phyloP scores from a whole-genome alignment of 2,329 filamentous ascomycete genomes.

The Parastagonospora nodorum region DNA sequence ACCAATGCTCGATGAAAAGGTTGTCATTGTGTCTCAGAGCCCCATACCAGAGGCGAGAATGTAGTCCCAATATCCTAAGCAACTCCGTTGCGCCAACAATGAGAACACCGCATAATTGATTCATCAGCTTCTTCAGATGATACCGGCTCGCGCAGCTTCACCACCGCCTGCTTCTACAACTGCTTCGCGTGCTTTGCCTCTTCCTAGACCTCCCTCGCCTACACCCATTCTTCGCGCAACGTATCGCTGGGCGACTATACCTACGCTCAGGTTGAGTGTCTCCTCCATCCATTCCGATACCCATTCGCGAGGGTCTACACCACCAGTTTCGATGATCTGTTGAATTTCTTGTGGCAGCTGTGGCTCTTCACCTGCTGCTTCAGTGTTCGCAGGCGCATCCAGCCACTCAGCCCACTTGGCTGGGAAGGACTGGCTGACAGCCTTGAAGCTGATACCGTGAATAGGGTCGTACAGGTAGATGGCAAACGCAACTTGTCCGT shows the following conservation, averaged over 20 bases:
- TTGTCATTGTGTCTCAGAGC: background rate
- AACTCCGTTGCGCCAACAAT: constrained; percentile 6
- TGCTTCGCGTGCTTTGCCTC: constrained; percentile 61
- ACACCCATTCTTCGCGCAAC: constrained; percentile 96
- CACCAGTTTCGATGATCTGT: constrained; percentile 75
- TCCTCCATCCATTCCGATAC: constrained; percentile 98
- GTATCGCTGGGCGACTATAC: constrained; percentile 90
- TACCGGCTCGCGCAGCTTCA: constrained; percentile 63
- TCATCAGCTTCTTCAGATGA: constrained; percentile 28
- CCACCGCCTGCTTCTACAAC: constrained; percentile 63
- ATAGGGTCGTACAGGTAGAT: constrained; percentile 85
- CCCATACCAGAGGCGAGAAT: background rate
- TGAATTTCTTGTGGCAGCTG: constrained; percentile 80
- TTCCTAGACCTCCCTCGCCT: constrained; percentile 73
- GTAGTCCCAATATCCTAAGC: background rate
- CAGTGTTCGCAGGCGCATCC: constrained; percentile 60
- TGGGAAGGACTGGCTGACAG: constrained; percentile 82
- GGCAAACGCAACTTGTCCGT: constrained; percentile 73
- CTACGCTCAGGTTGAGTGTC: constrained; percentile 74
- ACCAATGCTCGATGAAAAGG: background rate
- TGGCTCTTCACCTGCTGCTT: constrained; percentile 51
- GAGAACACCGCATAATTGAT: background rate
- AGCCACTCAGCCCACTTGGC: constrained; percentile 90
- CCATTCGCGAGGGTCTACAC: constrained; percentile 94
- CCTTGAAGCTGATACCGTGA: constrained; percentile 85